phyloP scores from a whole-genome alignment of 257 asterid genomes.

The Leptodermis oblonga region DNA sequence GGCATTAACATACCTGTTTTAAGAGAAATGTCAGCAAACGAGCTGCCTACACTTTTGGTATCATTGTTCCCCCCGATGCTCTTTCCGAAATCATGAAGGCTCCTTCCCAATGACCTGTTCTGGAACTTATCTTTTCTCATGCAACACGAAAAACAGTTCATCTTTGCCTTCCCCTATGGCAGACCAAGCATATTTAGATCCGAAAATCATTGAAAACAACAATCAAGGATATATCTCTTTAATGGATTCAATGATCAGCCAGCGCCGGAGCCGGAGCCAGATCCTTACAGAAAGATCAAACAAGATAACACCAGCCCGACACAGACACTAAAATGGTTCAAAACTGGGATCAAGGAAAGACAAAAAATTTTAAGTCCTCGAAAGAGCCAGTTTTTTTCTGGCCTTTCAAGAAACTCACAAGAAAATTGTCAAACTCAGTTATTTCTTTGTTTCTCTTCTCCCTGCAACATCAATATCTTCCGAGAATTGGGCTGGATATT shows the following conservation, averaged over 20 bases:
- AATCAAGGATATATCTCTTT: not conserved
- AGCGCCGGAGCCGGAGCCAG: no score
- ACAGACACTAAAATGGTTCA: not conserved
- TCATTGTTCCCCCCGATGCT: slow-evolving; percentile 18
- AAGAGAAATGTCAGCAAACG: slow-evolving; percentile 36
- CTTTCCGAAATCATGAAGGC: slow-evolving; percentile 22
- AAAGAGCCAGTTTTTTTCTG: slow-evolving; percentile 40
- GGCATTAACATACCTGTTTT: slow-evolving; percentile 19
- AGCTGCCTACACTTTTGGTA: slow-evolving; percentile 13
- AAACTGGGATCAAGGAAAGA: slow-evolving; percentile 14
- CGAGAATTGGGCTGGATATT: slow-evolving; percentile 3
- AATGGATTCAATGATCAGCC: not conserved
- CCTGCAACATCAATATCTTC: slow-evolving; percentile 19
- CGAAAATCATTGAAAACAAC: slow-evolving; percentile 16
- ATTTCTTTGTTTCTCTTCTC: slow-evolving; percentile 2
- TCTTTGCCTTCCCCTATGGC: slow-evolving; percentile 33
- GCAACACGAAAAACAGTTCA: slow-evolving; percentile 73
- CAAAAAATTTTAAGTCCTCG: slow-evolving; percentile 25
- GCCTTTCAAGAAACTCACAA: slow-evolving; percentile 49
- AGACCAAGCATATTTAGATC: slow-evolving; percentile 24
- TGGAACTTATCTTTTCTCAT: slow-evolving; percentile 37
- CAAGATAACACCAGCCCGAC: not conserved
- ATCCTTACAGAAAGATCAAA: not conserved
- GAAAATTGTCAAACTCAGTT: slow-evolving; percentile 20
- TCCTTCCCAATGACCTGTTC: slow-evolving; percentile 25